Base-by-base conservation (phyloP, 306 rosid species). In the Acacia crassicarpa region DNA sequence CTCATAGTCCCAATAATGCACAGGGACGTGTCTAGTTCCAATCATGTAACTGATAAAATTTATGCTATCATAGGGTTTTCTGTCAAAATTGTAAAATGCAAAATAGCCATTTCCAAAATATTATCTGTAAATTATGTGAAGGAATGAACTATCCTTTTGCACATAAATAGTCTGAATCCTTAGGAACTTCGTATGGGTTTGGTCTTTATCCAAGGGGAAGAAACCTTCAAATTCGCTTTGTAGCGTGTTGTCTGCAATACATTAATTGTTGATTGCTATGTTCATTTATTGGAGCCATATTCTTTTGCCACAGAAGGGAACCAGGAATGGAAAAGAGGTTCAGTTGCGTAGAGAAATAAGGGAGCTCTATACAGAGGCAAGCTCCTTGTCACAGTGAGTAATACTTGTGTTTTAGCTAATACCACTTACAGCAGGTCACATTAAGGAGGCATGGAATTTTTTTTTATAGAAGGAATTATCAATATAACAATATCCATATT, bases 331-430 rank as follows among this genome's bases (percentile, higher is more conserved):
- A 13, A 84, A 73, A 75, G 94, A 81, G 81, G 76, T 19, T 72
- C 84, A 85, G 79, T 74, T 95, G 85, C 90, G 86, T 44, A 84
- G 30, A 75, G 97, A 92, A 86, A 93, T 95, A 81, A 90, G 85
- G 75, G 83, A 89, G 74, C 93, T 93, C 67, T 68, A 91, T 87
- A 93, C 83, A 78, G 98, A 93, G 83, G 99, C 97, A 14, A 87
- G 85, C 92, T 46, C 91, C 67, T 73, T 90, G 86, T 92, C 98
- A 4, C 97, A 92, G 99, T 93, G 84, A 89, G 98, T 86, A n/a
- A 73, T 76, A 48, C 30, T 1, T 44, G 40, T 62, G 56, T 41
- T 68, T 77, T 82, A 71, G 70, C 54, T 43, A 40, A 22, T 63
- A 27, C 76, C 72, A 58, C 72, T 59, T 77, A 41, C 45, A 19